A percentile compares a stretch with the other conserved stretches of the same genome.
Evolutionary conservation across 192 early-diverging fungal genomes (phyloP).

Genomic region (Powellomyces hirtus): DNA sequence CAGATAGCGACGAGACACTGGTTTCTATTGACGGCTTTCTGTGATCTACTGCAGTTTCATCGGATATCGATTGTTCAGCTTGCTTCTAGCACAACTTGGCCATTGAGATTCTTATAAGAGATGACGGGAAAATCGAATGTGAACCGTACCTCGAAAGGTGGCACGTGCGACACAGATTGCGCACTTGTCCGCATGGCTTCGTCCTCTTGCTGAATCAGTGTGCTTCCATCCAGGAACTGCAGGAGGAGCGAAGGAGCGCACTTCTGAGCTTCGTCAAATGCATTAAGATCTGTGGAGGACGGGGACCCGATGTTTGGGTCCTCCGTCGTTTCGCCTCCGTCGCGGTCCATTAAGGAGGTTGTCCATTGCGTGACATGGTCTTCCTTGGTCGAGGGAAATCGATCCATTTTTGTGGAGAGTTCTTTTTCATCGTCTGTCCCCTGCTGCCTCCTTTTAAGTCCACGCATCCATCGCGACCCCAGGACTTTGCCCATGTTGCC

Average conservation of each 20-base stretch:
- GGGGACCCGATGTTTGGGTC: no score
- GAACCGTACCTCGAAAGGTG: no score
- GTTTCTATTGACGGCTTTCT: constrained; percentile 3
- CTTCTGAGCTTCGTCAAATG: background rate
- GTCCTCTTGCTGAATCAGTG: background rate
- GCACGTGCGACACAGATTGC: background rate
- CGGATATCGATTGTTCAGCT: no score
- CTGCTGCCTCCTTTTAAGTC: background rate
- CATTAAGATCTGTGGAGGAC: no score
- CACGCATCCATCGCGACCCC: background rate
- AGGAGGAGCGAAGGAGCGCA: background rate
- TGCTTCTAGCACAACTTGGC: no score
- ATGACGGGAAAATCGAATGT: no score
- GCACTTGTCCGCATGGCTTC: background rate
- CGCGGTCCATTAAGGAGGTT: no score
- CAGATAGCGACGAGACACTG: background rate
- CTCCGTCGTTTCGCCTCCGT: no score
- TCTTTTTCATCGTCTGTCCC: background rate
- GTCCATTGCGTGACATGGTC: no score
- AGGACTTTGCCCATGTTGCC: background rate
- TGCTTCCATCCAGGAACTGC: background rate
- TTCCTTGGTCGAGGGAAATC: no score
- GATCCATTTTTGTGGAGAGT: no score
- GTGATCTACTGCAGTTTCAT: background rate
- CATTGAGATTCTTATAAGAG: no score